These are phyloP conservation scores for Fusarium aywerte DNA, from an alignment of 2,329 filamentous ascomycete species.

Conservation along the genomic window DNA sequence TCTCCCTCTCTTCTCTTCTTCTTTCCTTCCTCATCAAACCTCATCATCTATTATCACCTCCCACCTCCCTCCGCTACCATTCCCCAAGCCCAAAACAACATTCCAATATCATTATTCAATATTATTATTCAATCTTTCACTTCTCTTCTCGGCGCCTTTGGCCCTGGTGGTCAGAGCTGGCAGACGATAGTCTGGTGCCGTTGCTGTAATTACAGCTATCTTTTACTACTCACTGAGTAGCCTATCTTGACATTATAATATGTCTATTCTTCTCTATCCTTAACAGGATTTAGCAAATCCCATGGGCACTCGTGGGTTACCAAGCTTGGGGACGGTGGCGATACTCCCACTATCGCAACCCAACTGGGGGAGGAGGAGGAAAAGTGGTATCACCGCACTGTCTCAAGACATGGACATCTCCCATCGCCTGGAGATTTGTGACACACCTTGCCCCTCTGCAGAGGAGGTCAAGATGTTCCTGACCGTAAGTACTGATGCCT, in stretches of 20 bases:
- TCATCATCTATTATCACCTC: background rate
- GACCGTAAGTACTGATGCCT: constrained; percentile 52
- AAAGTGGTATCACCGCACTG: constrained; percentile 50
- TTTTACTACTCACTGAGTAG: too few relatives aligned
- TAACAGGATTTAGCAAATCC: too few relatives aligned
- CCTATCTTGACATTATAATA: too few relatives aligned
- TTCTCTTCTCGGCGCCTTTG: too few relatives aligned
- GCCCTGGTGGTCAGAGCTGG: too few relatives aligned
- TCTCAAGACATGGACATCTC: constrained; percentile 61
- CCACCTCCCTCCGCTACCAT: background rate
- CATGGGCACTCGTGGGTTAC: too few relatives aligned
- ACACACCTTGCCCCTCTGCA: constrained; percentile 46
- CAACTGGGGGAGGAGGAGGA: constrained; percentile 19
- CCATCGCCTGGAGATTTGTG: constrained; percentile 57
- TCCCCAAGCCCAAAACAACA: background rate
- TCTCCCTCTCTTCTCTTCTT: background rate
- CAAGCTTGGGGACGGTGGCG: background rate
- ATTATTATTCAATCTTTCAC: background rate
- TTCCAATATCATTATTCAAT: background rate
- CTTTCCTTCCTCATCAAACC: background rate
- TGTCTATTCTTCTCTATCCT: too few relatives aligned
- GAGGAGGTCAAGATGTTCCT: constrained; percentile 58
- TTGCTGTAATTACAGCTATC: too few relatives aligned
- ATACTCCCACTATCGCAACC: background rate
- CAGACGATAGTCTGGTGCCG: too few relatives aligned